Evolutionary conservation across 2,329 filamentous ascomycete genomes (phyloP).

Genomic region (Pseudonectria foliicola): DNA sequence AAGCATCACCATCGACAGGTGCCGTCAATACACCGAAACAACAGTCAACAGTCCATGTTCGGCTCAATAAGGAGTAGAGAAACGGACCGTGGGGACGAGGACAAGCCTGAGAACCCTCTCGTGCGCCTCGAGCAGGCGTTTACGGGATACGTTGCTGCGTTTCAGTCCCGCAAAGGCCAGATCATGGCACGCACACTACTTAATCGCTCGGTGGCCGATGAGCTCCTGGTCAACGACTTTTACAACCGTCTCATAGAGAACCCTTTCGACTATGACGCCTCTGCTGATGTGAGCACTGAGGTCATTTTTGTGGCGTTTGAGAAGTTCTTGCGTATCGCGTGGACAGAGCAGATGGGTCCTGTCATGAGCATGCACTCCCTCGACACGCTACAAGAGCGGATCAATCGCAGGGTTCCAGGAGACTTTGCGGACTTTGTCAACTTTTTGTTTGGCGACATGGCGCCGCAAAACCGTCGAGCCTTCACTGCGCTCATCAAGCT

Average conservation of each 20-base stretch:
- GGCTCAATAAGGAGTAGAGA: constrained; percentile 46
- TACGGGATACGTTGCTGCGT: constrained; percentile 70
- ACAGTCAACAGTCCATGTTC: constrained; percentile 47
- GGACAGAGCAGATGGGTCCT: constrained; percentile 81
- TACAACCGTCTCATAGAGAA: constrained; percentile 85
- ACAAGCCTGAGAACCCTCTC: constrained; percentile 55
- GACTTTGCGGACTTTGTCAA: constrained; percentile 67
- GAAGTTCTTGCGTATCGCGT: constrained; percentile 82
- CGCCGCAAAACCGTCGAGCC: constrained; percentile 65
- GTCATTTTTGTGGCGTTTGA: constrained; percentile 88
- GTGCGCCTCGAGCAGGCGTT: constrained; percentile 78
- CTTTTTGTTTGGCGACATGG: constrained; percentile 58
- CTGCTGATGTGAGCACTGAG: constrained; percentile 70
- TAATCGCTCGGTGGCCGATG: constrained; percentile 63
- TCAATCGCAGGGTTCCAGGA: constrained; percentile 59
- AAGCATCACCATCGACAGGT: constrained; percentile 35
- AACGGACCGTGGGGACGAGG: constrained; percentile 35
- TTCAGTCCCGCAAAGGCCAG: constrained; percentile 80
- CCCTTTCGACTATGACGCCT: constrained; percentile 68
- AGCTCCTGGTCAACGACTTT: constrained; percentile 76
- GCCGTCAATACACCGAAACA: constrained; percentile 34
- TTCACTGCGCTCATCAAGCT: constrained; percentile 80
- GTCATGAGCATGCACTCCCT: constrained; percentile 68
- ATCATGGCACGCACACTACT: constrained; percentile 73
- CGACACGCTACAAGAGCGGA: constrained; percentile 63